Percentiles rank a stretch among this genome's conserved stretches.
Evolutionary conservation across 352 stramenopile species (phyloP).

Genomic region (Plasmopara viticola): DNA sequence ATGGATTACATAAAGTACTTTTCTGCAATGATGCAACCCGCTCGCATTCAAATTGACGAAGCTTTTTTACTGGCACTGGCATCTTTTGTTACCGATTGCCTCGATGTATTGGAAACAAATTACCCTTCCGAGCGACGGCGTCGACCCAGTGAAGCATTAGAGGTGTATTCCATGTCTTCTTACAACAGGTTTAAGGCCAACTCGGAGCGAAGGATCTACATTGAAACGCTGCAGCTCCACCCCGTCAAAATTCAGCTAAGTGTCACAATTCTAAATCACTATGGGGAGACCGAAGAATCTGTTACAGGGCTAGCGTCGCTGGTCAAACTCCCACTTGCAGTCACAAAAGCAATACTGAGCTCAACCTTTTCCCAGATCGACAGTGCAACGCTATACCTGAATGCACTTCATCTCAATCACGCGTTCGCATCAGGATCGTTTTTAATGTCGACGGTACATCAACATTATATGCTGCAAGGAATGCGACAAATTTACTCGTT

Average conservation of each 20-base stretch:
- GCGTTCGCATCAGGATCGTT: constrained; percentile 69
- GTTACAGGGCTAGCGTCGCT: constrained; percentile 15
- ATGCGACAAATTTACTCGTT: constrained; percentile 81
- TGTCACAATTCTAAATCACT: constrained; percentile 27
- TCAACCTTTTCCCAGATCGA: constrained; percentile 51
- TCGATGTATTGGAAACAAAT: constrained; percentile 11
- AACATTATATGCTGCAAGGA: constrained; percentile 78
- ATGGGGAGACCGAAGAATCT: constrained; percentile 19
- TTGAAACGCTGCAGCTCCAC: constrained; percentile 78
- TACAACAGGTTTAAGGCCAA: constrained; percentile 23
- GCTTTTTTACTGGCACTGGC: constrained; percentile 24
- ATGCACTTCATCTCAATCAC: constrained; percentile 77
- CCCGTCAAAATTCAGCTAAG: constrained; percentile 75
- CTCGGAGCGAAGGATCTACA: constrained; percentile 70
- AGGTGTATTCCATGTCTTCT: constrained; percentile 10
- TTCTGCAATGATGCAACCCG: constrained; percentile 72
- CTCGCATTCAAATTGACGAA: constrained; percentile 29
- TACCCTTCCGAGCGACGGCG: constrained; percentile 17
- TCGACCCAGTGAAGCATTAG: constrained; percentile 22
- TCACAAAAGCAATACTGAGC: constrained; percentile 28
- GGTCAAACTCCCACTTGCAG: constrained; percentile 25
- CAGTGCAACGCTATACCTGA: constrained; percentile 69
- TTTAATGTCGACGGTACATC: constrained; percentile 64
- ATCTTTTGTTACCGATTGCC: constrained; percentile 23
- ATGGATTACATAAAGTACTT: constrained; percentile 88